These are phyloP conservation scores for Hyaloperonospora brassicae DNA, from an alignment of 352 stramenopile genomes.

Conservation along the genomic window DNA sequence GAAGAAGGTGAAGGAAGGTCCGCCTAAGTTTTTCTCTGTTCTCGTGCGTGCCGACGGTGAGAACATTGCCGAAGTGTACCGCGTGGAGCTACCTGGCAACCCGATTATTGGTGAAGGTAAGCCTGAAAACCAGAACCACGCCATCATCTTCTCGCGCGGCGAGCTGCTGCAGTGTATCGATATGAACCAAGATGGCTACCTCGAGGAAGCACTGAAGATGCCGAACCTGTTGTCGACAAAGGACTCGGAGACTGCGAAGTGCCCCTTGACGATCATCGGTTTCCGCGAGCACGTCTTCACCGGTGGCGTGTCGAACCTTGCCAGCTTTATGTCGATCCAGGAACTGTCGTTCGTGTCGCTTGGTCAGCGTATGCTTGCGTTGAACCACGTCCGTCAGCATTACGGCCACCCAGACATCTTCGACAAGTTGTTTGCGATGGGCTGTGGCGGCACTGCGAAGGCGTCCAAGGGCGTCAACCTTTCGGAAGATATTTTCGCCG, in stretches of 20 bases:
- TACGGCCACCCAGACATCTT: constrained; percentile 87
- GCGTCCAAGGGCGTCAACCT: constrained; percentile 80
- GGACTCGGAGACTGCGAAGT: constrained; percentile 56
- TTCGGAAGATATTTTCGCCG: constrained; percentile 87
- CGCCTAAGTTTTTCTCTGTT: constrained; percentile 79
- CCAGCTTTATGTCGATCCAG: constrained; percentile 85
- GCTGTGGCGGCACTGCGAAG: constrained; percentile 73
- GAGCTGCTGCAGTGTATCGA: constrained; percentile 86
- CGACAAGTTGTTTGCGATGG: constrained; percentile 81
- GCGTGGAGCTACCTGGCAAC: constrained; percentile 74
- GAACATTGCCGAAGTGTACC: constrained; percentile 76
- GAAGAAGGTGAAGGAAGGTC: constrained; percentile 83
- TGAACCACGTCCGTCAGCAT: constrained; percentile 73
- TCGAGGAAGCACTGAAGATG: constrained; percentile 83
- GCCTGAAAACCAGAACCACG: constrained; percentile 86
- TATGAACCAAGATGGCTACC: constrained; percentile 86
- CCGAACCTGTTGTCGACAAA: constrained; percentile 81
- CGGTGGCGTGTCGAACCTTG: constrained; percentile 73
- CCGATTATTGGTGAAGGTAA: constrained; percentile 86
- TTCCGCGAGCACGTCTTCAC: constrained; percentile 86
- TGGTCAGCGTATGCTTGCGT: constrained; percentile 74
- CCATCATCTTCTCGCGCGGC: constrained; percentile 80
- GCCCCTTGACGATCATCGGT: constrained; percentile 75
- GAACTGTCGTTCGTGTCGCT: constrained; percentile 81
- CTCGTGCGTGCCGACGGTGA: constrained; percentile 64